Conservation (phyloP, 208 protist genomes). For the Balamuthia mandrillaris region DNA sequence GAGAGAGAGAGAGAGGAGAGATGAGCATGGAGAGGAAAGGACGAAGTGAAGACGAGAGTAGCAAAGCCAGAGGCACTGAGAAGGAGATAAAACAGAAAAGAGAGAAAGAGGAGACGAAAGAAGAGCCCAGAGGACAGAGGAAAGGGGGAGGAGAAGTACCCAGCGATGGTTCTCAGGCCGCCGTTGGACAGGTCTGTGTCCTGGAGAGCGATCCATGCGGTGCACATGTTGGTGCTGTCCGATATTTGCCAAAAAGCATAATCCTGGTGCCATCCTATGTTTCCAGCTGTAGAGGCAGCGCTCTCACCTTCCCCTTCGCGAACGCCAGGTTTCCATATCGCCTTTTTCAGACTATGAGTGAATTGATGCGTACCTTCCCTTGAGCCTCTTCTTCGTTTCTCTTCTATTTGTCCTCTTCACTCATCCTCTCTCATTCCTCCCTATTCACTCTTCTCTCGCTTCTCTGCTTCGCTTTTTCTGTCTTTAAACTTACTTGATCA, state of each 20-base stretch:
- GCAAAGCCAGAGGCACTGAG: too few species aligned
- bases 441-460: too few species aligned
- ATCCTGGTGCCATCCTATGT: conserved; percentile 17
- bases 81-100: too few species aligned
- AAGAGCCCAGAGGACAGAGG: too few species aligned
- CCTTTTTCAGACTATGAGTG: background rate
- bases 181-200: conserved; percentile 1
- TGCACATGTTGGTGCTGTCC: background rate
- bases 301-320: background rate
- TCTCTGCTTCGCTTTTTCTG: background rate
- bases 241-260: background rate
- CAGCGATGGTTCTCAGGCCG: too few species aligned
- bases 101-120: too few species aligned
- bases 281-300: too few species aligned
- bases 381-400: too few species aligned
- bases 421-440: too few species aligned
- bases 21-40: background rate
- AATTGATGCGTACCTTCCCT: background rate
- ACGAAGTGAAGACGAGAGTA: background rate
- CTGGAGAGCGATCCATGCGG: background rate
- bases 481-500: background rate
- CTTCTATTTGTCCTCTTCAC: too few species aligned
- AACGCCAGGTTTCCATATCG: background rate
- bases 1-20: background rate
- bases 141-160: too few species aligned